Evolutionary conservation across 2,329 filamentous ascomycete genomes (phyloP).

Genomic region (Neofusicoccum laricinum): DNA sequence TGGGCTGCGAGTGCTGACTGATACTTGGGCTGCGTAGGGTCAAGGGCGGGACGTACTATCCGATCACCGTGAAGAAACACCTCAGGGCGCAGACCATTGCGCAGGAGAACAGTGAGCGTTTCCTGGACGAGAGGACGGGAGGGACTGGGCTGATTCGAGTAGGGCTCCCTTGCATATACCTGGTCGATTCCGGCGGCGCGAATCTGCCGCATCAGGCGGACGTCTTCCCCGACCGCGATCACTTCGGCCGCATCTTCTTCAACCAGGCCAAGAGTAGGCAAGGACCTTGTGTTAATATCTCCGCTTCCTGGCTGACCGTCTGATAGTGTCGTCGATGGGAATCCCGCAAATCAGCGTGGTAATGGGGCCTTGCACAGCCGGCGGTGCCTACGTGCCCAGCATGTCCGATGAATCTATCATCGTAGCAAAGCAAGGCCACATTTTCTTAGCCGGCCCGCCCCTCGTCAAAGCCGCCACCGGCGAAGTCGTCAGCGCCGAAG

Average conservation of each 20-base stretch:
- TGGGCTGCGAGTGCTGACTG: not conserved
- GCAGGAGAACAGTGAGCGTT: constrained; percentile 72
- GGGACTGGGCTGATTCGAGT: not conserved
- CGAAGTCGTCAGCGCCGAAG: constrained; percentile 85
- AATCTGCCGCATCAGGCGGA: constrained; percentile 94
- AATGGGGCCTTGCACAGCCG: constrained; percentile 95
- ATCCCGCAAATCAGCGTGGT: constrained; percentile 94
- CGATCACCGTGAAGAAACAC: constrained; percentile 97
- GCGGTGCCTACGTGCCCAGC: constrained; percentile 90
- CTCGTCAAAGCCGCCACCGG: constrained; percentile 95
- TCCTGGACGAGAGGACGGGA: not conserved
- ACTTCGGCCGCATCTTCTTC: constrained; percentile 97
- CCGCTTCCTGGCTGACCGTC: not conserved
- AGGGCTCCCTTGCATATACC: constrained; percentile 75
- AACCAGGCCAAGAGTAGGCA: constrained; percentile 76
- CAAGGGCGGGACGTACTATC: constrained; percentile 96
- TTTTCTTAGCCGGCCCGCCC: constrained; percentile 92
- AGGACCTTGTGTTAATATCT: not conserved
- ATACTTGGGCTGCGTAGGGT: constrained; percentile 47
- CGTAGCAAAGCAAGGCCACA: constrained; percentile 91
- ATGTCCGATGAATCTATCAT: constrained; percentile 99
- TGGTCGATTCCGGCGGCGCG: constrained; percentile 93
- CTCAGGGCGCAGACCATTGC: constrained; percentile 87
- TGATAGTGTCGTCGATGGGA: constrained; percentile 68
- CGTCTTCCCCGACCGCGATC: constrained; percentile 91